Evolutionary conservation across 768 basidiomycete genomes (phyloP).

Genomic region (Rhodotorula paludigena): DNA sequence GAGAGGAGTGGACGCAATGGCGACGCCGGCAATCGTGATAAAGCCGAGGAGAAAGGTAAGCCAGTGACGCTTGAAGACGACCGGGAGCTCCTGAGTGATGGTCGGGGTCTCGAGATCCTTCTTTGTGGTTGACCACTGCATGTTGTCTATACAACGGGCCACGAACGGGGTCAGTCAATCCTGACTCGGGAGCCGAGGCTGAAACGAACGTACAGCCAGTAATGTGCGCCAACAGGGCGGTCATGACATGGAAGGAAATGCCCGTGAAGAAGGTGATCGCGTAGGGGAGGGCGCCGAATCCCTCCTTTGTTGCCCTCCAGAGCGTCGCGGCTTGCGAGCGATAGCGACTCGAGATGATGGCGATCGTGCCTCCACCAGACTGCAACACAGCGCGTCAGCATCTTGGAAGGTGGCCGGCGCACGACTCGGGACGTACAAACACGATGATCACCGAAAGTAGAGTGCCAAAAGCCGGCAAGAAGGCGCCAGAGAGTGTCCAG

Average conservation of each 20-base stretch:
- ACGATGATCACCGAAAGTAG: slow-evolving; percentile 69
- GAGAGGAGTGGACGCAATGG: slow-evolving; percentile 55
- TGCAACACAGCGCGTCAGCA: slow-evolving; percentile 56
- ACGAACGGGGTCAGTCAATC: neutral
- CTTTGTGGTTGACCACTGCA: slow-evolving; percentile 68
- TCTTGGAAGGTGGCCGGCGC: too few species aligned
- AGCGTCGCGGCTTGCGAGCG: slow-evolving; percentile 5
- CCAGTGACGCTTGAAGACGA: slow-evolving; percentile 75
- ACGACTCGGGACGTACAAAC: slow-evolving; percentile 56
- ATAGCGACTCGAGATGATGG: slow-evolving; percentile 6
- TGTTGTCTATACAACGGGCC: slow-evolving; percentile 48
- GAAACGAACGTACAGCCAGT: slow-evolving; percentile 50
- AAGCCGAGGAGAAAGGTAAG: slow-evolving; percentile 51
- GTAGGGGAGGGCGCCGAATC: slow-evolving; percentile 65
- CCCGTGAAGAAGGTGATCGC: slow-evolving; percentile 55
- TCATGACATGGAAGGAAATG: slow-evolving; percentile 57
- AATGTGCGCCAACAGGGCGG: slow-evolving; percentile 57
- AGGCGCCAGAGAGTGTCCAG: neutral
- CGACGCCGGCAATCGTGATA: slow-evolving; percentile 55
- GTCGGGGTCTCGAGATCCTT: slow-evolving; percentile 85
- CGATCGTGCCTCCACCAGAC: slow-evolving; percentile 60
- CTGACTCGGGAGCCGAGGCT: too few species aligned
- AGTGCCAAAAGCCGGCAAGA: slow-evolving; percentile 56
- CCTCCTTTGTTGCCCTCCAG: slow-evolving; percentile 52
- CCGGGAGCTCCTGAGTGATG: slow-evolving; percentile 84